A percentile compares a stretch with the other conserved stretches of the same genome.
Evolutionary conservation across 768 basidiomycete species (phyloP).

Genomic region (Mycena chlorophos): DNA sequence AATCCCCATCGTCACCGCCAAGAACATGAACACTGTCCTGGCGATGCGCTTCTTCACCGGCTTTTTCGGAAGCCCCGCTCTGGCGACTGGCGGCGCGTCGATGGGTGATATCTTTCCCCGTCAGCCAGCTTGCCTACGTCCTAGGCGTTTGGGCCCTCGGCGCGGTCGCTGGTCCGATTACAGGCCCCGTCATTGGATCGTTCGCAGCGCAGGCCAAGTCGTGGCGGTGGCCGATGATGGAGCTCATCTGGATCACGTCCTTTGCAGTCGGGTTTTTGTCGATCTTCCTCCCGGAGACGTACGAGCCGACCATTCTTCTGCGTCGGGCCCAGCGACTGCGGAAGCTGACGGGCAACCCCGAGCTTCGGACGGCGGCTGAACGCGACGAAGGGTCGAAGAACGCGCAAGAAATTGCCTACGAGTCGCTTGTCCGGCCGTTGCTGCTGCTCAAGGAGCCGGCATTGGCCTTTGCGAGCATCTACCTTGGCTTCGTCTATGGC

Average conservation of each 20-base stretch:
- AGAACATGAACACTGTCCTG: constrained; percentile 31
- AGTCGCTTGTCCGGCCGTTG: constrained; percentile 31
- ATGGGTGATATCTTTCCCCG: constrained; percentile 9
- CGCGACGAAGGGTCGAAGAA: constrained; percentile 22
- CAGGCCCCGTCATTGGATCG: constrained; percentile 33
- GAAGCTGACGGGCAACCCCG: constrained; percentile 28
- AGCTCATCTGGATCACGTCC: constrained; percentile 32
- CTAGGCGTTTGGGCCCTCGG: constrained; percentile 6
- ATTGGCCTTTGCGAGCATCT: constrained; percentile 29
- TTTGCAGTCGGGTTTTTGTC: constrained; percentile 27
- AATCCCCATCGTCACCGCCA: constrained; percentile 31
- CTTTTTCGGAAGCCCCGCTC: constrained; percentile 33
- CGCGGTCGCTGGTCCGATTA: constrained; percentile 29
- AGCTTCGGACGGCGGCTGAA: constrained; percentile 27
- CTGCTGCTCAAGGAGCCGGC: constrained; percentile 31
- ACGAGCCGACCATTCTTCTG: constrained; percentile 26
- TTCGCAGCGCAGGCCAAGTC: constrained; percentile 31
- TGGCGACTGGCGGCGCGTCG: constrained; percentile 29
- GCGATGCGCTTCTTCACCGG: constrained; percentile 35
- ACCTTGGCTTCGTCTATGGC: constrained; percentile 32
- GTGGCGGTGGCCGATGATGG: constrained; percentile 36
- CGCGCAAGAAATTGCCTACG: constrained; percentile 16
- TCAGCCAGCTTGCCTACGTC: constrained; percentile 7
- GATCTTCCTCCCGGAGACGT: constrained; percentile 34
- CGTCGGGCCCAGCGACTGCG: constrained; percentile 32